Conservation (phyloP, 192 early-diverging fungal species). For the Umbelopsis isabellina region DNA sequence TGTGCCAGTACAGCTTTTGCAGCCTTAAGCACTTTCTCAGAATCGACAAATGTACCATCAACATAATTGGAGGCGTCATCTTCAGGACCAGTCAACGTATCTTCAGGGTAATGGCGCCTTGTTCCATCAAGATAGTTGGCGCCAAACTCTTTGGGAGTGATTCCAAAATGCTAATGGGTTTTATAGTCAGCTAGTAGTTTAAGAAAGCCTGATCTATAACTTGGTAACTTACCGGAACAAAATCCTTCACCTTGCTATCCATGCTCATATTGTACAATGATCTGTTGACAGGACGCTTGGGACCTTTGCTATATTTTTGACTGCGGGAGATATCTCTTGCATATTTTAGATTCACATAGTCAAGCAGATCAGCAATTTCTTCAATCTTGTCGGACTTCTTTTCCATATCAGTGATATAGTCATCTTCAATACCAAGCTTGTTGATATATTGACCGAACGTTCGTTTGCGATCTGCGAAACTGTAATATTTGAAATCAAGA, state of each 20-base stretch:
- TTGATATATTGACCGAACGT: slow-evolving; percentile 55
- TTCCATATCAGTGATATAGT: slow-evolving; percentile 52
- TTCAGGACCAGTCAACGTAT: slow-evolving; percentile 53
- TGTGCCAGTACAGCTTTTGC: slow-evolving; percentile 72
- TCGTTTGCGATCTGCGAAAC: slow-evolving; percentile 65
- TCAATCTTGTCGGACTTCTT: slow-evolving; percentile 59
- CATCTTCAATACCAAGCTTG: slow-evolving; percentile 49
- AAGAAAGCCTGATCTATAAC: background rate
- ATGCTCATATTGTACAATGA: slow-evolving; percentile 36
- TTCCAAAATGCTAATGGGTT: slow-evolving; percentile 41
- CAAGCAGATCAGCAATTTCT: slow-evolving; percentile 63
- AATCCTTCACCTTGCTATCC: slow-evolving; percentile 25
- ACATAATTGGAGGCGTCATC: slow-evolving; percentile 58
- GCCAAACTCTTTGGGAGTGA: slow-evolving; percentile 65
- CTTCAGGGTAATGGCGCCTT: slow-evolving; percentile 65
- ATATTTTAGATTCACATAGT: slow-evolving; percentile 67
- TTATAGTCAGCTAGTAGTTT: background rate
- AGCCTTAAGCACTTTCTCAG: slow-evolving; percentile 63
- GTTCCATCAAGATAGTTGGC: slow-evolving; percentile 56
- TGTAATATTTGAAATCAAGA: slow-evolving; percentile 75
- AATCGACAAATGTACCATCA: slow-evolving; percentile 46
- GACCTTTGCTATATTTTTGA: slow-evolving; percentile 36
- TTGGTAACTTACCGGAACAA: slow-evolving; percentile 19
- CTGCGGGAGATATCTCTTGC: slow-evolving; percentile 37
- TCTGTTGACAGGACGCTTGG: slow-evolving; percentile 43